Evolutionary conservation across 2,329 filamentous ascomycete species (phyloP), one percentile per base, ranked within the genome.

Genomic region (Pyrenophora tritici-repentis): DNA sequence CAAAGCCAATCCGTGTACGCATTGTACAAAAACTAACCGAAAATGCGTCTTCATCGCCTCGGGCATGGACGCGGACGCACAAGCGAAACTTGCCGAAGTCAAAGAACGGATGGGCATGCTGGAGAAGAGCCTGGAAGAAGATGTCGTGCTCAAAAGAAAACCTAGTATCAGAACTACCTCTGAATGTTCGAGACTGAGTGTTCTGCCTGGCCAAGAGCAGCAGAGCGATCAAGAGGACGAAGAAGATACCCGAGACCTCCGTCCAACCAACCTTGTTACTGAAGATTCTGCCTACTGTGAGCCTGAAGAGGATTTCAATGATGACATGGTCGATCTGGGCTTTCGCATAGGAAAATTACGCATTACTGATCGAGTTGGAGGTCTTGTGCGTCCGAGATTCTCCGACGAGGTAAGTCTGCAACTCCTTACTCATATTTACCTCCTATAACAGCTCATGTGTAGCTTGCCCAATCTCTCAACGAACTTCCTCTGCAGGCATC

Each of bases 91-190:
- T 46, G 87, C 86, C 3, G 86, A 90, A 65, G 86, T 91, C 70
- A 91, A 91, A 74, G 88, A 91, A 70, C 87, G 87, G 72, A 88
- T 91, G 72, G 87, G 87, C 20, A 84, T 83, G 7, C 74, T 91
- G 14, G 88, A 91, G 73, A 79, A 84, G 45, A 83, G 86, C 47
- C 78, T 91, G 5, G 88, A 90, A 71, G 77, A 85, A 36, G 86
- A 89, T 68, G 82, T 88, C 24, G 84, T 83, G 13, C 79, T 80
- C 47, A 77, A 74, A 39, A 53, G 43, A 26, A 51, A 59, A 6
- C 37, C 53, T 7, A 63, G 48, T 16, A 36, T 35, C 40, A 41
- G 35, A 26, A 32, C 42, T 10, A 32, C 36, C 13, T 31, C 38
- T 20, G 16, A 47, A 3, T 36, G 52, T 13, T 44, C 45, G 9